Base-by-base conservation (phyloP, 2,329 filamentous ascomycete genomes). In the Dactylellina drechsleri region DNA sequence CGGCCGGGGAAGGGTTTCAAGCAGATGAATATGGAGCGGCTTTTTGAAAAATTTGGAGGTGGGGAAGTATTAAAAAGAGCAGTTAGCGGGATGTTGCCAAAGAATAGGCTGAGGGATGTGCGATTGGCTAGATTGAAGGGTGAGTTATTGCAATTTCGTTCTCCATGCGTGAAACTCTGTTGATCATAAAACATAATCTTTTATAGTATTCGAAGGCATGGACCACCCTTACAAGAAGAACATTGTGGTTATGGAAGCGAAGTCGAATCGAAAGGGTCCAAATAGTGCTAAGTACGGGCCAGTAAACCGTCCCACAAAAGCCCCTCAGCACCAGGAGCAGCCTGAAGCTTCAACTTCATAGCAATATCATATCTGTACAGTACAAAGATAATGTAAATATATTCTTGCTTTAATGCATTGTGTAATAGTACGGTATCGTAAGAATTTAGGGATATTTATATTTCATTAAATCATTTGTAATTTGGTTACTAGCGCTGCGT, bases 1-100 rank as follows among this genome's bases (percentile, higher is more conserved):
- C 87, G 92, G 12, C 95, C 95, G 0, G 95, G 95, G 66, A 91
- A 88, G 80, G 70, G 70, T 16, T 85, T 99, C 80, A 91, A 91
- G 84, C 87, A 89, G 80, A 91, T 99, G 82, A 96, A 90, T 70
- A 97, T 99, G 94, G 94, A 98, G 81, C 88, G 89, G 78, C 88
- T 99, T 85, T 95, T 97, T 86, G 90, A 88, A 80, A 97, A 97
- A 86, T 91, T 92, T 85, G 95, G 95, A 77, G 95, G 95, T 58
- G 90, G 90, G 43, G 95, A 99, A 86, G 90, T 99, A 43, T 83
- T 99, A 81, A 87, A 92, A 80, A 91, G 93, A 82, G 95, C 96
- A 0, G 96, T 99, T 47, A 91, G 91, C 81, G 96, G 96, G 57
- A 99, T 99, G 95, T 83, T 99, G 83, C 95, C 95, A 64, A 99